A percentile compares a stretch with the other conserved stretches of the same genome.
Conservation (phyloP, 2,329 filamentous ascomycete genomes). For the Monosporascus cannonballus region DNA sequence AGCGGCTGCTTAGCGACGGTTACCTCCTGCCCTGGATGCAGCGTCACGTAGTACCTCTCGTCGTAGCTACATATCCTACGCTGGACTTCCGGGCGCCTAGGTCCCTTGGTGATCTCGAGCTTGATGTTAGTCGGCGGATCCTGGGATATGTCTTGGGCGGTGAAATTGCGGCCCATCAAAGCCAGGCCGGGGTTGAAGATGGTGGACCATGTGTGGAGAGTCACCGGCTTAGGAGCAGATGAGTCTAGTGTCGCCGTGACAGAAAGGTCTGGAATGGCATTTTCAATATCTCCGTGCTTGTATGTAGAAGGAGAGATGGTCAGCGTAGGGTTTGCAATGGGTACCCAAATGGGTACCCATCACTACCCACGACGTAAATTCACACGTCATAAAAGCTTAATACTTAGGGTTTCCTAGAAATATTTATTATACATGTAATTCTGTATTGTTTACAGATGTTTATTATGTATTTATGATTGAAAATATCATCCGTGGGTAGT, state of each 20-base stretch:
- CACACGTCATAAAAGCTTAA: no score
- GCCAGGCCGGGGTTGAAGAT: conserved; percentile 2
- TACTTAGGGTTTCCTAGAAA: no score
- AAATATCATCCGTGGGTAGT: no score
- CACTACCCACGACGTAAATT: no score
- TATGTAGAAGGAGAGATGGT: conserved; percentile 1
- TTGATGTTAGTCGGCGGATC: conserved; percentile 2
- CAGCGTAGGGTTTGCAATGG: no score
- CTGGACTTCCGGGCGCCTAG: conserved; percentile 1
- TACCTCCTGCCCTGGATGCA: not conserved
- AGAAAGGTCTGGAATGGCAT: conserved; percentile 1
- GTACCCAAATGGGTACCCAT: no score
- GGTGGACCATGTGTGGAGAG: conserved; percentile 3
- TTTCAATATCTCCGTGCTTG: not conserved
- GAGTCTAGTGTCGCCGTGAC: conserved; percentile 2
- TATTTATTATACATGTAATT: no score
- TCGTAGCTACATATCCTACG: conserved; percentile 1
- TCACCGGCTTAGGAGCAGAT: conserved; percentile 1
- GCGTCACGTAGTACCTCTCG: conserved; percentile 1
- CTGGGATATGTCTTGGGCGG: conserved; percentile 4
- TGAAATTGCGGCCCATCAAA: conserved; percentile 4
- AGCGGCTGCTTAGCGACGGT: conserved; percentile 1
- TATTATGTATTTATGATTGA: no score
- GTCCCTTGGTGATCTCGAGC: conserved; percentile 2
- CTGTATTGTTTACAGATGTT: no score